Conservation (phyloP, 352 stramenopile species). For the Phytophthora litchii region DNA sequence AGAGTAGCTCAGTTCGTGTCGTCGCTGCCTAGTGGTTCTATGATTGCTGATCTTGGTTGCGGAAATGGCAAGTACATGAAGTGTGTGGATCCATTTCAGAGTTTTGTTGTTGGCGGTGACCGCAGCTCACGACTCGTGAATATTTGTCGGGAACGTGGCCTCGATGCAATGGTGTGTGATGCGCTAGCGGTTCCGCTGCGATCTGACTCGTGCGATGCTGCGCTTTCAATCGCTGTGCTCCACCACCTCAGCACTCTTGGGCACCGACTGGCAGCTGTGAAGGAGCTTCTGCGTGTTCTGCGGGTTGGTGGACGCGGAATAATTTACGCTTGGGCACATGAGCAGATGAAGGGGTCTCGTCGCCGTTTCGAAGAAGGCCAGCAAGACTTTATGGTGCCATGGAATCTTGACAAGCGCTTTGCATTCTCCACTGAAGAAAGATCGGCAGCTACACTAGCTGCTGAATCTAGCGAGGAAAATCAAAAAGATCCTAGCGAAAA, state of each 20-base stretch:
- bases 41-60: slow-evolving; percentile 84
- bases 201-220: slow-evolving; percentile 73
- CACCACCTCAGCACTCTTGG: slow-evolving; percentile 82
- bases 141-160: slow-evolving; percentile 61
- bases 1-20: slow-evolving; percentile 73
- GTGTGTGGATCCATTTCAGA: slow-evolving; percentile 59
- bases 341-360: slow-evolving; percentile 78
- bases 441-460: not conserved
- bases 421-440: slow-evolving; percentile 26
- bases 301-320: slow-evolving; percentile 69
- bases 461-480: slow-evolving; percentile 5
- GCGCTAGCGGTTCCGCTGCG: slow-evolving; percentile 77
- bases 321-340: slow-evolving; percentile 89
- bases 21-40: slow-evolving; percentile 54
- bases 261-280: slow-evolving; percentile 73
- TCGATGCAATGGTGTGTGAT: slow-evolving; percentile 83
- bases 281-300: slow-evolving; percentile 80
- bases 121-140: slow-evolving; percentile 65
- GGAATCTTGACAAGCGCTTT: slow-evolving; percentile 86
- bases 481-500: slow-evolving; percentile 6
- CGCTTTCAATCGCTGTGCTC: slow-evolving; percentile 85
- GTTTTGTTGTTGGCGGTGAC: slow-evolving; percentile 65
- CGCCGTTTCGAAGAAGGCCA: slow-evolving; percentile 68
- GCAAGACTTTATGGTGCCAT: slow-evolving; percentile 90
- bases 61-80: slow-evolving; percentile 92